Base-by-base conservation (phyloP, 768 basidiomycete genomes). In the Lactarius hengduanensis region DNA sequence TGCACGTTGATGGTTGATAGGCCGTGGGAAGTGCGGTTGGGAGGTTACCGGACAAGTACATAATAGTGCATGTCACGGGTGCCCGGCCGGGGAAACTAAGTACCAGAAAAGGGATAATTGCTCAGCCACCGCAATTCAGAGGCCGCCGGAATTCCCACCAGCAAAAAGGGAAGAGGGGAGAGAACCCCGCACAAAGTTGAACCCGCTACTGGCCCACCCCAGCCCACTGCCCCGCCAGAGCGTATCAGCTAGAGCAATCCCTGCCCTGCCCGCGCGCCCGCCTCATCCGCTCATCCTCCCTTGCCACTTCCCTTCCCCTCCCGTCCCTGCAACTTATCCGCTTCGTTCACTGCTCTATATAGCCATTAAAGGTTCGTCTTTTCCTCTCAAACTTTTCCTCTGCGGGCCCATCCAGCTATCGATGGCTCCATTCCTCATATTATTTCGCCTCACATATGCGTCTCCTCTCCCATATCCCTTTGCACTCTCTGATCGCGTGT, bases 401-500 rank as follows among this genome's bases (percentile, higher is more conserved):
- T 41, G 40, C 43, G 45, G 54, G 61, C 18, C 47, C 26, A 40
- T n/a, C 47, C 59, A 45, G 15, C 47, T 57, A 68, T 69, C 67
- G 63, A 70, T 64, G 38, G 34, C 62, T 22, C 22, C 53, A 32
- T 61, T 36, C 59, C 55, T 54, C 43, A 5, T 26, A 28, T 54
- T 30, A 43, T 30, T 57, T 15, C 26, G 28, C 41, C 22, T 7
- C 65, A 59, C 61, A 43, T 50, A 63, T 67, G 53, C 26, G 13
- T 59, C 15, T 40, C 58, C 3, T 63, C 62, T 59, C 53, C 40
- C 50, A 50, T 58, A 54, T 36, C 11, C 28, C 59, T 64, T 60
- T 61, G 38, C 64, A 30, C 62, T 50, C 67, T 63, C 53, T 36
- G 66, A 71, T 77, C 70, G 68, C 75, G 70, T 70, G 71, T 62